Evolutionary conservation across 352 stramenopile genomes (phyloP).

Genomic region (Globisporangium cystogenes): DNA sequence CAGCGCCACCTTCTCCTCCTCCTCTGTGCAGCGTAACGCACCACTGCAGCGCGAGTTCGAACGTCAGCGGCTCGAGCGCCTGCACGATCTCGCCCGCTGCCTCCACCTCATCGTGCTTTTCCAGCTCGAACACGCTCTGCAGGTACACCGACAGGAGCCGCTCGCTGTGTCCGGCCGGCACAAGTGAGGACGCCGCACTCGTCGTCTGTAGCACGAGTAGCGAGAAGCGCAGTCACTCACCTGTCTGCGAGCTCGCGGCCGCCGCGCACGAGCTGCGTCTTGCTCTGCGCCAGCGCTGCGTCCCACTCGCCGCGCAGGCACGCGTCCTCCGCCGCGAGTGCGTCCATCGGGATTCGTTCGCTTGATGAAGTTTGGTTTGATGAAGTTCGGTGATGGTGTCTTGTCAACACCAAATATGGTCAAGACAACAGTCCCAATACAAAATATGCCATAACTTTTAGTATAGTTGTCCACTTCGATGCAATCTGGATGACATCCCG

Average conservation of each 20-base stretch:
- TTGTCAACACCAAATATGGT: too few species aligned
- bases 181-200: constrained; percentile 14
- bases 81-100: constrained; percentile 30
- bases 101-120: constrained; percentile 47
- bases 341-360: constrained; percentile 13
- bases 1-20: too few species aligned
- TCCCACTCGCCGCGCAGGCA: constrained; percentile 58
- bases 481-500: too few species aligned
- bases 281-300: constrained; percentile 44
- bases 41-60: constrained; percentile 38
- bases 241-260: constrained; percentile 14
- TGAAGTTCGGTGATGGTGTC: neutral
- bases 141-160: constrained; percentile 60
- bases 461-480: too few species aligned
- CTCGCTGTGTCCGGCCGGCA: constrained; percentile 25
- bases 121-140: constrained; percentile 59
- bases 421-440: too few species aligned
- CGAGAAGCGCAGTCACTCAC: constrained; percentile 2
- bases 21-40: constrained; percentile 13
- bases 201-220: neutral
- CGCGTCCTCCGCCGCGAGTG: constrained; percentile 41
- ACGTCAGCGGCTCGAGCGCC: constrained; percentile 37
- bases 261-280: constrained; percentile 23
- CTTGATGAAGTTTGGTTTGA: too few species aligned
- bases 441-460: too few species aligned